Evolutionary conservation across 257 asterid genomes (phyloP).

Genomic region (Buddleja alternifolia): DNA sequence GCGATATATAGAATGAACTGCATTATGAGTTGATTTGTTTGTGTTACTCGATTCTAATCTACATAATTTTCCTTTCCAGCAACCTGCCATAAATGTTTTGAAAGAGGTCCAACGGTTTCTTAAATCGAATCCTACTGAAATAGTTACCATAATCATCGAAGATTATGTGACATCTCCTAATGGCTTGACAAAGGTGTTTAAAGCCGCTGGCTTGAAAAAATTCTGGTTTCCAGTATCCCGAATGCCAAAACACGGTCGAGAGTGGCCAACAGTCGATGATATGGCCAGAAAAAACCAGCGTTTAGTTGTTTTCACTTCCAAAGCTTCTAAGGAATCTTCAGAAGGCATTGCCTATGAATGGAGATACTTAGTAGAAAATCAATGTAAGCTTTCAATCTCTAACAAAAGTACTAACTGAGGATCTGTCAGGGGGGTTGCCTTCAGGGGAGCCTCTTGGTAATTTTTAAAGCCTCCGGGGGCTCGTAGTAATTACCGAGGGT

Average conservation of each 20-base stretch:
- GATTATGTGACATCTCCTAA: constrained; percentile 80
- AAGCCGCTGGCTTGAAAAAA: constrained; percentile 71
- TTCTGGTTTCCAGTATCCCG: constrained; percentile 83
- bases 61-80: constrained; percentile 47
- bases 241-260: constrained; percentile 83
- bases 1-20: neutral
- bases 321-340: constrained; percentile 71
- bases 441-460: too few relatives aligned
- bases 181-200: constrained; percentile 71
- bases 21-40: neutral
- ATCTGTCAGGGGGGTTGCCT: too few relatives aligned
- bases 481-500: too few relatives aligned
- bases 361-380: constrained; percentile 88
- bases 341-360: constrained; percentile 91
- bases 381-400: constrained; percentile 61
- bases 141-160: constrained; percentile 84
- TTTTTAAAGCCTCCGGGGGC: too few relatives aligned
- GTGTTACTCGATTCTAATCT: constrained; percentile 27
- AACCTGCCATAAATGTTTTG: constrained; percentile 76
- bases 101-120: constrained; percentile 80
- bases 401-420: too few relatives aligned
- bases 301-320: constrained; percentile 88
- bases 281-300: constrained; percentile 80
- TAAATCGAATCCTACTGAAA: constrained; percentile 79
- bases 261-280: constrained; percentile 91